phyloP scores from a whole-genome alignment of 768 basidiomycete species.

The Coprinopsis sp. region DNA sequence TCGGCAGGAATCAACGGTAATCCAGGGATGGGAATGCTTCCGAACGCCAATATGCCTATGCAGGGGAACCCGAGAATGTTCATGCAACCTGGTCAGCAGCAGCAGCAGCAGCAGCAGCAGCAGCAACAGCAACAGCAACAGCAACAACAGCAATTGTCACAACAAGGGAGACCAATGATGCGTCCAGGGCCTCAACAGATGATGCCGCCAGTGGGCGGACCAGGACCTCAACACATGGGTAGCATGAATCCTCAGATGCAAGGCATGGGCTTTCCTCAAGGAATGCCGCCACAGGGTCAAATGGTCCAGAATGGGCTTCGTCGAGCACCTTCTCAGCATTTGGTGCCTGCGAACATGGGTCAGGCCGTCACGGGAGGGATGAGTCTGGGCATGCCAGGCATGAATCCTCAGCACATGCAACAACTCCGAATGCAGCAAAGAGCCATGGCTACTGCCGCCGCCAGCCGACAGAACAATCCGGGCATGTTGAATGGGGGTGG shows the following conservation, averaged over 20 bases:
- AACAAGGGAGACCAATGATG: constrained; percentile 1
- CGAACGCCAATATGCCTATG: not conserved
- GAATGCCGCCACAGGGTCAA: not conserved
- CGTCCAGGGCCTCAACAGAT: constrained; percentile 7
- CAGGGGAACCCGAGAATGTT: not conserved
- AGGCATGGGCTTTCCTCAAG: constrained; percentile 3
- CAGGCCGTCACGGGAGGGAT: constrained; percentile 4
- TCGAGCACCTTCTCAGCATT: constrained; percentile 6
- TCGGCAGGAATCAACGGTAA: not conserved
- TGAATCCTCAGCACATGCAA: not conserved
- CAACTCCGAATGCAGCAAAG: not conserved
- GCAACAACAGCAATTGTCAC: not conserved
- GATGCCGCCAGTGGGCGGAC: not conserved
- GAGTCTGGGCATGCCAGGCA: constrained; percentile 5
- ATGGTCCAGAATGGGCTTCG: not conserved
- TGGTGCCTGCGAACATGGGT: not conserved
- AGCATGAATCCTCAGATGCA: not conserved
- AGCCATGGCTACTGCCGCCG: not conserved
- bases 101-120: not conserved
- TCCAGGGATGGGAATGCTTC: not conserved
- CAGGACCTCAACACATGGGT: constrained; percentile 1
- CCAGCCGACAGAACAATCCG: not conserved
- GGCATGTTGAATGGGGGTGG: constrained; percentile 1
- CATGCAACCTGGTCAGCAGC: not conserved
- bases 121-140: not conserved